Evolutionary conservation across 2,329 filamentous ascomycete species (phyloP).

Genomic region (Penicillium sp.): DNA sequence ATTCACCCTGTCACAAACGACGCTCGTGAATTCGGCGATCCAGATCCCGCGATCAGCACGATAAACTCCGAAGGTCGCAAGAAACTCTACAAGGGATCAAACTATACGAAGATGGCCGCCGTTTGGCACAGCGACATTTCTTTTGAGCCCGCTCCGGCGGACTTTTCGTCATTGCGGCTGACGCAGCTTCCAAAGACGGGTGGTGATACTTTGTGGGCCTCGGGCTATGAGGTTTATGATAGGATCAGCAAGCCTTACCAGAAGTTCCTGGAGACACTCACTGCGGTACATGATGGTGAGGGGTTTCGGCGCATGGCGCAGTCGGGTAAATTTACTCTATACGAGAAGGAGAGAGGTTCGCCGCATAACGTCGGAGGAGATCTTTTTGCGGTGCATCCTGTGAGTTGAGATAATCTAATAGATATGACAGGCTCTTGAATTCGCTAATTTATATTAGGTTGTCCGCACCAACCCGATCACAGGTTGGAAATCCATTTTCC

Average conservation of each 20-base stretch:
- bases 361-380: constrained; percentile 60
- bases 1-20: constrained; percentile 53
- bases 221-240: constrained; percentile 46
- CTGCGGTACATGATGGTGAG: constrained; percentile 33
- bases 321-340: constrained; percentile 32
- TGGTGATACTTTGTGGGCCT: constrained; percentile 49
- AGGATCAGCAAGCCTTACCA: constrained; percentile 42
- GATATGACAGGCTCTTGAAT: no score
- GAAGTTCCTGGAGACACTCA: constrained; percentile 43
- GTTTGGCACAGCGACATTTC: constrained; percentile 53
- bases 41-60: constrained; percentile 51
- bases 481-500: constrained; percentile 41
- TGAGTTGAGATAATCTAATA: not conserved
- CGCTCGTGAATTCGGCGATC: constrained; percentile 49
- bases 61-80: constrained; percentile 48
- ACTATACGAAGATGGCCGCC: constrained; percentile 35
- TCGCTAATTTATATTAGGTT: constrained; percentile 12
- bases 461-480: constrained; percentile 57
- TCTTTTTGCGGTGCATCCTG: constrained; percentile 50
- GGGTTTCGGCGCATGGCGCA: constrained; percentile 30
- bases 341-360: constrained; percentile 46
- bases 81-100: constrained; percentile 40
- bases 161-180: constrained; percentile 51
- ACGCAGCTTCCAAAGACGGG: constrained; percentile 42
- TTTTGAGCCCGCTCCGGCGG: constrained; percentile 48